Percentiles rank a stretch among this genome's conserved stretches.
These are phyloP conservation scores for Karstenula rhodostoma DNA, from an alignment of 2,329 filamentous ascomycete species.

Conservation along the genomic window DNA sequence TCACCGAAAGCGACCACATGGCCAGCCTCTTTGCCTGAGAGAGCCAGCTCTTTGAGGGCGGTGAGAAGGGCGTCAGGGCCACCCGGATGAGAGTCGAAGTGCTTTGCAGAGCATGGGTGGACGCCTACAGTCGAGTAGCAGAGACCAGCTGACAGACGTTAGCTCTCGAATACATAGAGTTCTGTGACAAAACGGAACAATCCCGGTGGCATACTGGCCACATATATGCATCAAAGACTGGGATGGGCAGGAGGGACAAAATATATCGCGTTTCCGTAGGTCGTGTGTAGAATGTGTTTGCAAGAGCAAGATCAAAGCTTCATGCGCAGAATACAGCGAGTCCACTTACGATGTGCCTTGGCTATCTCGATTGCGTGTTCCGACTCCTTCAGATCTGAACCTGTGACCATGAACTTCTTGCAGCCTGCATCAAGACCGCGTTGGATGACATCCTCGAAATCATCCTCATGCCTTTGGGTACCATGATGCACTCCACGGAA, in stretches of 20 bases:
- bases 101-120: slow-evolving; percentile 85
- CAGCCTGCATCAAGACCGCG: slow-evolving; percentile 82
- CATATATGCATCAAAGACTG: no score
- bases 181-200: no score
- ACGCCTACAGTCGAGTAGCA: slow-evolving; percentile 94
- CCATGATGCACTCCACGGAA: slow-evolving; percentile 87
- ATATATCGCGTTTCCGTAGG: not conserved
- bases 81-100: slow-evolving; percentile 72
- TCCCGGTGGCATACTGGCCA: no score
- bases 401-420: slow-evolving; percentile 89
- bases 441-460: slow-evolving; percentile 78
- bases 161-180: not conserved
- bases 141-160: slow-evolving; percentile 66
- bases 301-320: not conserved
- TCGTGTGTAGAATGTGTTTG: not conserved
- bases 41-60: slow-evolving; percentile 71
- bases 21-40: slow-evolving; percentile 63
- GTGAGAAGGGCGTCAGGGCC: slow-evolving; percentile 64
- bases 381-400: slow-evolving; percentile 83
- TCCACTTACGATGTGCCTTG: slow-evolving; percentile 71
- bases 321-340: not conserved
- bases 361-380: slow-evolving; percentile 77
- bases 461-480: slow-evolving; percentile 75
- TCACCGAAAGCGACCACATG: slow-evolving; percentile 87
- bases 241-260: not conserved